Conservation (phyloP, 345 rosid genomes). For the Dovyalis caffra region DNA sequence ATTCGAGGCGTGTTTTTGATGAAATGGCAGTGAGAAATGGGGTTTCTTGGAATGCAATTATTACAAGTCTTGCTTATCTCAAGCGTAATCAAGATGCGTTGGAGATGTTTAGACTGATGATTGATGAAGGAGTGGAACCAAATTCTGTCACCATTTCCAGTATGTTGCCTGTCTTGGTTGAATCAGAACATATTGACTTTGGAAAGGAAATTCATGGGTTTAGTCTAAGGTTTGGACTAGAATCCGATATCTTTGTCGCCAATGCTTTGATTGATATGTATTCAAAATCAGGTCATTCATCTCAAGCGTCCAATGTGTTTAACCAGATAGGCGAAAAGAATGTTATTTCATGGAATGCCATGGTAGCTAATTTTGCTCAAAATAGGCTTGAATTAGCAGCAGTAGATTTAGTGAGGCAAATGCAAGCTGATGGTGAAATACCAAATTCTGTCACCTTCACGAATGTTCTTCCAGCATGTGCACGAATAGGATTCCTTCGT, state of each 20-base stretch:
- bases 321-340: conserved; percentile 28
- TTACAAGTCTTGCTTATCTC: conserved; percentile 31
- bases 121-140: conserved; percentile 31
- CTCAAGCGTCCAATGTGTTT: conserved; percentile 28
- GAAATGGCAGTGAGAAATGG: conserved; percentile 42
- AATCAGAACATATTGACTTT: conserved; percentile 21
- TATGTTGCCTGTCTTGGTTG: conserved; percentile 46
- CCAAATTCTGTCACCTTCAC: conserved; percentile 46
- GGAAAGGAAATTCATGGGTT: conserved; percentile 50
- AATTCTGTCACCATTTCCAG: conserved; percentile 43
- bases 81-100: conserved; percentile 34
- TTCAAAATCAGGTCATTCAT: conserved; percentile 39
- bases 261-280: conserved; percentile 58
- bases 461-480: conserved; percentile 47
- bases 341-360: conserved; percentile 55
- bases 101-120: conserved; percentile 37
- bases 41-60: conserved; percentile 44
- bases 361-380: conserved; percentile 50
- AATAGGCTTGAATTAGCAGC: conserved; percentile 38
- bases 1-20: conserved; percentile 35
- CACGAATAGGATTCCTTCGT: conserved; percentile 33
- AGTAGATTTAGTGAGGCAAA: conserved; percentile 37
- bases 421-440: conserved; percentile 36
- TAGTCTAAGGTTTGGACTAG: conserved; percentile 37
- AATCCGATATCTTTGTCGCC: conserved; percentile 39